Evolutionary conservation across 805 yeast species (phyloP).

Genomic region (Metschnikowia noctiluminum): DNA sequence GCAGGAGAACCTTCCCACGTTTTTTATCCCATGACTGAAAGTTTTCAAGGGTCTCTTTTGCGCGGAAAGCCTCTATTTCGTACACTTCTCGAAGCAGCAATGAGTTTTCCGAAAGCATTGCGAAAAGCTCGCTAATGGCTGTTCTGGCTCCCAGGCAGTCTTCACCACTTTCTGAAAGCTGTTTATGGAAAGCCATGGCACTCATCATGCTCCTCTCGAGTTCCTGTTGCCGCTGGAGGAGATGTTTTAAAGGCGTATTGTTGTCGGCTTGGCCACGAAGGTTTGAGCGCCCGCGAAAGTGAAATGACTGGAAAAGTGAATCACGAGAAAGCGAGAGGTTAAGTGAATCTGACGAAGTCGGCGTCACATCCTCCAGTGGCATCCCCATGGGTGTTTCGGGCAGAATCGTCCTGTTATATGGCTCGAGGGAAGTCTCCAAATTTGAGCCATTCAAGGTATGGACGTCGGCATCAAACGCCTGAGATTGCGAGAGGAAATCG

Average conservation of each 20-base stretch:
- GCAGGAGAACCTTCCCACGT: slow-evolving; percentile 30
- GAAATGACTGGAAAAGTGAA: slow-evolving; percentile 5
- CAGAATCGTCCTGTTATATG: neutral
- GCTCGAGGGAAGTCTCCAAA: slow-evolving; percentile 1
- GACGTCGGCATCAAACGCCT: neutral
- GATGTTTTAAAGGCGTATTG: slow-evolving; percentile 10
- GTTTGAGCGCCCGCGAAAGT: neutral
- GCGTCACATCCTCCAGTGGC: slow-evolving; percentile 6
- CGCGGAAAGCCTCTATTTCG: slow-evolving; percentile 30
- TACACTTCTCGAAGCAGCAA: slow-evolving; percentile 48
- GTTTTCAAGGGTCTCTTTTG: slow-evolving; percentile 22
- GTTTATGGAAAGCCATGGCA: slow-evolving; percentile 7
- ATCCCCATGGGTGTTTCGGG: neutral
- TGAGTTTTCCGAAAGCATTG: slow-evolving; percentile 38
- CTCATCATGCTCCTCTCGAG: slow-evolving; percentile 4
- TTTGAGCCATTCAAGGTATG: neutral
- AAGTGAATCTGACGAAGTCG: slow-evolving; percentile 7
- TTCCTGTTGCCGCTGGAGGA: slow-evolving; percentile 7
- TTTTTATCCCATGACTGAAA: slow-evolving; percentile 42
- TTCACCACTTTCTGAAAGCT: slow-evolving; percentile 8
- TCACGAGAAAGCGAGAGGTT: slow-evolving; percentile 6
- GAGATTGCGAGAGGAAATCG: slow-evolving; percentile 17
- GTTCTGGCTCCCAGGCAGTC: slow-evolving; percentile 10
- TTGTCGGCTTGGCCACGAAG: neutral
- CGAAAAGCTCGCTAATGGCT: slow-evolving; percentile 2